Base-by-base conservation (phyloP, 208 protist species). In the Herpetomonas tarakana region DNA sequence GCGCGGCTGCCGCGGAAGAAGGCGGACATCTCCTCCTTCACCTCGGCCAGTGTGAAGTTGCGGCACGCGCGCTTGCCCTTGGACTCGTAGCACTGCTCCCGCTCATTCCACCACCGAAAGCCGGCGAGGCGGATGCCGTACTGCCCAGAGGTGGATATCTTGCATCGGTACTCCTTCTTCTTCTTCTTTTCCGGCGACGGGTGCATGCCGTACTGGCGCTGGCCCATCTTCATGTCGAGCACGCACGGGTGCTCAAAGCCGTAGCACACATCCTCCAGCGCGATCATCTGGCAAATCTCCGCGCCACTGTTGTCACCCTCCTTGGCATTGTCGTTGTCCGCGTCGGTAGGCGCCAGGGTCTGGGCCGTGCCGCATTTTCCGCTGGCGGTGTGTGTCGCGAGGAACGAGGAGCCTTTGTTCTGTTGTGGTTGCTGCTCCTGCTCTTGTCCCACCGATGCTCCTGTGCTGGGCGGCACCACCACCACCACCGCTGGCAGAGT, bases 191-290 rank as follows among this genome's bases (percentile, higher is more conserved):
- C 65, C 11, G 72, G 68, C 18, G 72, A 67, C 7, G 88, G 75
- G 63, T 89, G 71, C 19, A 94, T 66, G 18, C 88, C 88, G 54
- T 92, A 92, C 74, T 94, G 88, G 1, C 88, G 76, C 24, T 64
- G 73, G 24, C 88, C 88, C 83, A 94, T 94, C 70, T 94, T 94
- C 11, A 92, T 74, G 56, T 94, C 88, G 50, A 94, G 67, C 35
- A 94, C 78, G 51, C 88, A 94, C 0, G 84, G 85, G 19, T 65
- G 77, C 11, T 46, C 56, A 55, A 94, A 92, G 57, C 76, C 72
- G 58, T 81, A 79, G 76, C 88, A 92, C 21, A 92, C 74, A 50
- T 94, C 83, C 69, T 94, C 84, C 14, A 94, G 68, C 30, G 80
- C 76, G 49, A 92, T 88, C 82, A 94, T 88, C 28, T 82, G 68